Conservation (phyloP, 1,284 basidiomycete species). For the Cystobasidium sp. region DNA sequence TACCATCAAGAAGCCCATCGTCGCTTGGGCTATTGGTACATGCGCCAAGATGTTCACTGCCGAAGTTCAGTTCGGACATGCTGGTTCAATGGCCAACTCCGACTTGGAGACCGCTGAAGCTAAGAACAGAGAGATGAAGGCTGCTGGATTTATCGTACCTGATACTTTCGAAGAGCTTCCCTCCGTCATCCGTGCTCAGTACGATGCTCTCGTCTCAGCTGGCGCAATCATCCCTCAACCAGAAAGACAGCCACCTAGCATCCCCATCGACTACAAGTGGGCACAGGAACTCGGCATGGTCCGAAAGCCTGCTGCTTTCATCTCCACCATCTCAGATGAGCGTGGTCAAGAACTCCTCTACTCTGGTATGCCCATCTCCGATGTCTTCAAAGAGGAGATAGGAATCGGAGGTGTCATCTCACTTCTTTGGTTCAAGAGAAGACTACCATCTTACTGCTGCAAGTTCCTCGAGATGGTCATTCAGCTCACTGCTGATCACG, state of each 20-base stretch:
- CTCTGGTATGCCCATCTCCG: slow-evolving; percentile 98
- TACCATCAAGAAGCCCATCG: slow-evolving; percentile 95
- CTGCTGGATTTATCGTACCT: slow-evolving; percentile 93
- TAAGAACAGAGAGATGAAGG: slow-evolving; percentile 95
- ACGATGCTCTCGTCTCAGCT: slow-evolving; percentile 75
- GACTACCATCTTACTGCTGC: slow-evolving; percentile 76
- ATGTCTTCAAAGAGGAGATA: slow-evolving; percentile 97
- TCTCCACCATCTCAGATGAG: slow-evolving; percentile 99
- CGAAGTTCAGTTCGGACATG: slow-evolving; percentile 99
- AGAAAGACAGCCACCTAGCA: slow-evolving; percentile 89
- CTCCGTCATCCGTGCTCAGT: slow-evolving; percentile 77
- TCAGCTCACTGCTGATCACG: slow-evolving; percentile 96
- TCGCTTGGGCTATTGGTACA: slow-evolving; percentile 99
- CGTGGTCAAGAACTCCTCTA: slow-evolving; percentile 98
- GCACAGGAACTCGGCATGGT: slow-evolving; percentile 95
- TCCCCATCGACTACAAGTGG: slow-evolving; percentile 99
- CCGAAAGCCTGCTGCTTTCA: slow-evolving; percentile 98
- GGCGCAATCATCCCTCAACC: slow-evolving; percentile 73
- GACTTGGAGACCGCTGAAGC: slow-evolving; percentile 95
- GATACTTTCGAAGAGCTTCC: slow-evolving; percentile 98
- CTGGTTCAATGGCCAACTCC: slow-evolving; percentile 97
- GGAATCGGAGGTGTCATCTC: slow-evolving; percentile 96
- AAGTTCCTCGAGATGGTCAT: slow-evolving; percentile 99
- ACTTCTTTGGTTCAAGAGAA: slow-evolving; percentile 97
- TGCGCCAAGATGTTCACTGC: slow-evolving; percentile 99